Percentiles rank a stretch among this genome's conserved stretches.
These are phyloP conservation scores for Candida saitoana DNA, from an alignment of 805 yeast genomes.

Conservation along the genomic window DNA sequence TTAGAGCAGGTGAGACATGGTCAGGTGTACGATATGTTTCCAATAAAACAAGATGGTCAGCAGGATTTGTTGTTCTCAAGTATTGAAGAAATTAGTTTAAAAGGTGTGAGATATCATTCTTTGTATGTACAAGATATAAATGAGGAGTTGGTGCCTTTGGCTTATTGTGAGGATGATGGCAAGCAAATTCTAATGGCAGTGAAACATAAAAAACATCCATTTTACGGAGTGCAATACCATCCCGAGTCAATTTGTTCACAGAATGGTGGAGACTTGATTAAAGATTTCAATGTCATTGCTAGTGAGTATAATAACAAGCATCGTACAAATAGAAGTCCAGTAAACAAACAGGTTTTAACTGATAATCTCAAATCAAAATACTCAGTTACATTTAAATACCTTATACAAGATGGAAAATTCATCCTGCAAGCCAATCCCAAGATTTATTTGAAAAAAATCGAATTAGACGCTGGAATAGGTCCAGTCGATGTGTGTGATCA, in stretches of 20 bases:
- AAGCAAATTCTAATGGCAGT: slow-evolving; percentile 71
- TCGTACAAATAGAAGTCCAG: slow-evolving; percentile 16
- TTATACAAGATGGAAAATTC: slow-evolving; percentile 10
- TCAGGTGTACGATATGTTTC: slow-evolving; percentile 58
- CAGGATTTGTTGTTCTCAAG: slow-evolving; percentile 9
- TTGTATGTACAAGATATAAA: slow-evolving; percentile 47
- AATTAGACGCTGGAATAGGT: slow-evolving; percentile 13
- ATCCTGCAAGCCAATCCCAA: not conserved
- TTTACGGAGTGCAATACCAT: slow-evolving; percentile 94
- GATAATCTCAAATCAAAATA: slow-evolving; percentile 4
- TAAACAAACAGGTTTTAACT: slow-evolving; percentile 2
- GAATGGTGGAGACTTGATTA: slow-evolving; percentile 54
- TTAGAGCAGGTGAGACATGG: slow-evolving; percentile 76
- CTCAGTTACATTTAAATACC: slow-evolving; percentile 5
- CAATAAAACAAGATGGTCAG: slow-evolving; percentile 35
- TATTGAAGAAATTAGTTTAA: slow-evolving; percentile 33
- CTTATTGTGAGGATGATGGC: slow-evolving; percentile 43
- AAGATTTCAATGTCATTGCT: slow-evolving; percentile 59
- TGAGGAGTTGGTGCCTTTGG: slow-evolving; percentile 51
- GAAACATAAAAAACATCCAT: slow-evolving; percentile 55
- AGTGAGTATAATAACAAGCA: slow-evolving; percentile 21
- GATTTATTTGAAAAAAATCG: slow-evolving; percentile 13
- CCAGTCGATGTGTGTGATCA: slow-evolving; percentile 54
- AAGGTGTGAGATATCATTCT: slow-evolving; percentile 86
- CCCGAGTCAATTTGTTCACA: slow-evolving; percentile 91